These are phyloP conservation scores for Venturia asperata DNA, from an alignment of 2,329 filamentous ascomycete genomes.

Conservation along the genomic window DNA sequence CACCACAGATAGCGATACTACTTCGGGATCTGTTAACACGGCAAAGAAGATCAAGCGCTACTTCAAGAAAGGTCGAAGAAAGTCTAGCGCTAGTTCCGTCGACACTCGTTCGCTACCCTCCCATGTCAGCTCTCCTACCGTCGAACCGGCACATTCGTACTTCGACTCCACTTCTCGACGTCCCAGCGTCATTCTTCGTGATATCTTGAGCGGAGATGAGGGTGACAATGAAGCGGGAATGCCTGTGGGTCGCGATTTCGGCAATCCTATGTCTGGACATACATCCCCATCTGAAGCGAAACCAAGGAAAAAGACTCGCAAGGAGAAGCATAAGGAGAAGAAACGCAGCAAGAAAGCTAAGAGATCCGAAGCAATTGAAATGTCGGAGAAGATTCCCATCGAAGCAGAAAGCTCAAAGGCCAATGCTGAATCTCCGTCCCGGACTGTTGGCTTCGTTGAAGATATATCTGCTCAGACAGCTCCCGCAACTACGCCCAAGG, in stretches of 20 bases:
- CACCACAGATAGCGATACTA: conserved; percentile 50
- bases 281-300: conserved; percentile 30
- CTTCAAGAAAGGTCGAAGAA: conserved; percentile 61
- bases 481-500: conserved; percentile 39
- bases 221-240: conserved; percentile 41
- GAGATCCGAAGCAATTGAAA: background rate
- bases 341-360: conserved; percentile 28
- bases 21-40: conserved; percentile 62
- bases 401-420: conserved; percentile 5
- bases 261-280: background rate
- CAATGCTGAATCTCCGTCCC: conserved; percentile 24
- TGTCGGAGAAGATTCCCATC: conserved; percentile 10
- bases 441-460: conserved; percentile 52
- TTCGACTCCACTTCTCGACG: conserved; percentile 27
- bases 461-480: conserved; percentile 22
- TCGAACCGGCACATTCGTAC: conserved; percentile 25
- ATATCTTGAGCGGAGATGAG: conserved; percentile 47
- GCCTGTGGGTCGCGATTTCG: conserved; percentile 4
- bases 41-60: conserved; percentile 69
- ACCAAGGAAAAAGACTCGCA: conserved; percentile 33
- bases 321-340: conserved; percentile 43
- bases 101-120: conserved; percentile 48
- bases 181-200: conserved; percentile 6
- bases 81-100: conserved; percentile 66
- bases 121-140: conserved; percentile 39